Evolutionary conservation across 257 asterid genomes (phyloP), one percentile per base, ranked within the genome.

Genomic region (Ligustrum vulgare): DNA sequence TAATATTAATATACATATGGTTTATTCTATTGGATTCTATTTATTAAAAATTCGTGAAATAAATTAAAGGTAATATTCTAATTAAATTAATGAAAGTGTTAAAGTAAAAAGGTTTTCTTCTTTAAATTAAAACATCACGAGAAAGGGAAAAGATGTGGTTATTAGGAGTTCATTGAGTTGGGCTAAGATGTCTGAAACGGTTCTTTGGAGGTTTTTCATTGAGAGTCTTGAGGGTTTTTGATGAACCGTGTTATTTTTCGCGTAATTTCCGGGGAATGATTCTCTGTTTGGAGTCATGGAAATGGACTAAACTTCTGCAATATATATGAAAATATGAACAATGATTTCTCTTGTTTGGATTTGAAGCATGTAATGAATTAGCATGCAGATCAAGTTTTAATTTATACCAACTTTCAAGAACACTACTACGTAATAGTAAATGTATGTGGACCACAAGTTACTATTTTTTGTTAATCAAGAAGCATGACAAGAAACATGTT

Each of bases 121-220:
- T 2, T 15, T 60, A 79, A 77, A 37, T n/a, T 43, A 9, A 34
- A 22, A 43, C 78, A 56, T 86, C 93, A 89, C 91, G 87, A 80
- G 91, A 83, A 84, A 78, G 82, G 77, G 63, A 81, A 56, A 39
- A 71, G 81, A 76, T 49, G 58, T 78, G 74, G 81, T 70, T 28
- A 82, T 41, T 51, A 83, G 84, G 76, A 85, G 33, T 73, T 83
- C 85, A 20, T 78, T 73, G 73, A 89, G 89, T 22, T 90, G 88
- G 70, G 82, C 87, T 0, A 97, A 91, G 63, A 89, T 88, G 82
- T 94, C 97, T 11, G 98, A 94, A 6, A 85, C 82, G 1, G 97
- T 88, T 64, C 97, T 91, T 37, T 88, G 82, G 51, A 94, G 90
- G 69, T 72, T 72, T 3, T 88, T 96, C 72, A 81, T 83, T 1